A percentile compares a stretch with the other conserved stretches of the same genome.
Conservation (phyloP, 2,329 filamentous ascomycete genomes). For the Penicillium polonicum region DNA sequence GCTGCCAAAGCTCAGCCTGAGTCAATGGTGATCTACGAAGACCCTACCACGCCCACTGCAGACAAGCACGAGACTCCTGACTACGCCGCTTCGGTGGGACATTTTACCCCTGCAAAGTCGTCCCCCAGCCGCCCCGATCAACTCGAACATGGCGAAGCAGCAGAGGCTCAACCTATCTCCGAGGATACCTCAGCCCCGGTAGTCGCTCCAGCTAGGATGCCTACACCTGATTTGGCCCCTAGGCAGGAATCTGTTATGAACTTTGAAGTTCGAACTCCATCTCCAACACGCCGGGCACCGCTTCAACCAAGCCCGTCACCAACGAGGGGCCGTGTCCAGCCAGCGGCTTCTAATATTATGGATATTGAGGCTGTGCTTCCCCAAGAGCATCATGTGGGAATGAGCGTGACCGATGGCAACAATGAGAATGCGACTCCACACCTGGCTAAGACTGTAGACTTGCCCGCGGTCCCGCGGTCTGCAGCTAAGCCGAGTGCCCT, state of each 20-base stretch:
- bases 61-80: constrained; percentile 3
- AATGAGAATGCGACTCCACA: constrained; percentile 28
- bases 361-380: constrained; percentile 9
- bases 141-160: not conserved
- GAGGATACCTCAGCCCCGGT: not conserved
- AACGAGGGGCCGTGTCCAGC: constrained; percentile 14
- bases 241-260: constrained; percentile 9
- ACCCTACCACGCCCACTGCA: constrained; percentile 22
- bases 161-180: not conserved
- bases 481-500: constrained; percentile 32
- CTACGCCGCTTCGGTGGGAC: constrained; percentile 8
- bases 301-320: constrained; percentile 24
- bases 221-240: constrained; percentile 14
- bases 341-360: constrained; percentile 8
- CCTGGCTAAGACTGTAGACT: constrained; percentile 15
- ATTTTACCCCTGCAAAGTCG: constrained; percentile 6
- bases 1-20: constrained; percentile 16
- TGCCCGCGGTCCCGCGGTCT: constrained; percentile 23
- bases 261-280: constrained; percentile 17
- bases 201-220: not conserved
- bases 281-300: constrained; percentile 20
- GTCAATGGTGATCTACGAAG: constrained; percentile 29
- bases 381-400: constrained; percentile 5
- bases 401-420: constrained; percentile 8
- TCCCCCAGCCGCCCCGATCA: not conserved